Percentiles rank a stretch among this genome's conserved stretches.
Evolutionary conservation across 805 yeast species (phyloP).

Genomic region (Groenewaldozyma salmanticensis): DNA sequence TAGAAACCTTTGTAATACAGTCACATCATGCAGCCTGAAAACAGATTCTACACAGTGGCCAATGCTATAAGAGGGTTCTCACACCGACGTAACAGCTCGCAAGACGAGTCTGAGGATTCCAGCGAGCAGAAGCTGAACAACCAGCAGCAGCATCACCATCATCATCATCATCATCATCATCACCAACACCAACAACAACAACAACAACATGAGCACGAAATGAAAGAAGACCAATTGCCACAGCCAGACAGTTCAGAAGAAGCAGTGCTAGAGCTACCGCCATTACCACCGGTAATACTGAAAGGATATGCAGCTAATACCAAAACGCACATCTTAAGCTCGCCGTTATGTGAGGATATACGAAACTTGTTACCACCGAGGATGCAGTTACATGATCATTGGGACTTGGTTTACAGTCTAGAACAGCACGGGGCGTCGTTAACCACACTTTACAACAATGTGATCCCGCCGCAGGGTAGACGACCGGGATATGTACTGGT

Average conservation of each 20-base stretch:
- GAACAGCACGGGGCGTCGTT: conserved; percentile 91
- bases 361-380: conserved; percentile 68
- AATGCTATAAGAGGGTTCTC: neutral
- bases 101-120: too few species aligned
- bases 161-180: too few species aligned
- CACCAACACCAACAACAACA: too few species aligned
- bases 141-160: too few species aligned
- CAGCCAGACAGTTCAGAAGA: too few species aligned
- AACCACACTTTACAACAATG: conserved; percentile 51
- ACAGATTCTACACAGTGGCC: too few species aligned
- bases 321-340: conserved; percentile 45
- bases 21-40: too few species aligned
- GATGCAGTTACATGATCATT: conserved; percentile 62
- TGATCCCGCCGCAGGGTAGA: conserved; percentile 23
- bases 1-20: too few species aligned
- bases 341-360: conserved; percentile 63
- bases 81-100: too few species aligned
- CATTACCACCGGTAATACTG: conserved; percentile 27
- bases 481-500: conserved; percentile 66
- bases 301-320: conserved; percentile 54
- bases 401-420: conserved; percentile 73
- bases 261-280: conserved; percentile 16
- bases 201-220: too few species aligned
- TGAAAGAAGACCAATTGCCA: too few species aligned
- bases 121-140: too few species aligned